Evolutionary conservation across 2,329 filamentous ascomycete species (phyloP), one percentile per base, ranked within the genome.

Genomic region (Penicillium rolfsii): DNA sequence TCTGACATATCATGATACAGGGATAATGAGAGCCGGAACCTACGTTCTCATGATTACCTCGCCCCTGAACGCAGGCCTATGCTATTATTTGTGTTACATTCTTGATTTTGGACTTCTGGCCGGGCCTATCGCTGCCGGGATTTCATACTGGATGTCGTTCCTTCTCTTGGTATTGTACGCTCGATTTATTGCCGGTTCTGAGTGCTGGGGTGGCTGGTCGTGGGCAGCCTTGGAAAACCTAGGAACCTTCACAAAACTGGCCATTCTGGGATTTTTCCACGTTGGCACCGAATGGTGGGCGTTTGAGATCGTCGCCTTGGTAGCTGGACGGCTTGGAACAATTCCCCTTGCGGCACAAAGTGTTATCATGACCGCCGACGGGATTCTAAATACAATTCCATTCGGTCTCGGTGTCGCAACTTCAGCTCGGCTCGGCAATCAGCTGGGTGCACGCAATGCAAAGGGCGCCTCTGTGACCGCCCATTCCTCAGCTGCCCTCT

Each of bases 231-330:
- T 90, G n/a, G 80, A 84, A 1, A 90, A 93, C 68, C 81, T 90
- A 16, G 78, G 84, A 16, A 87, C 87, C 0, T 96, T 96, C 73
- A 83, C 90, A 1, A 86, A 87, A 9, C 85, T 96, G 3, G 91
- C 92, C 0, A 76, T 89, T 14, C 80, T 96, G 0, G 93, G 92
- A 0, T 82, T 96, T 45, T 78, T 96, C 3, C 92, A 96, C 65
- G 90, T 96, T 5, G 93, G 91, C 3, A 95, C 91, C 0, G 93
- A 96, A 76, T 96, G 91, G 92, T 96, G 92, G 92, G 93, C 92
- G 0, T 96, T 96, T 69, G 92, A 96, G 76, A 94, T 96, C 66
- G 91, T 96, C 1, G 91, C 91, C 1, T 84, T 96, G 0, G 91
- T 90, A 1, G 91, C 92, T 5, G 92, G 92, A 1, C 85, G 88